These are phyloP conservation scores for Colletotrichum tamarilloi DNA, from an alignment of 2,329 filamentous ascomycete species.

Conservation along the genomic window DNA sequence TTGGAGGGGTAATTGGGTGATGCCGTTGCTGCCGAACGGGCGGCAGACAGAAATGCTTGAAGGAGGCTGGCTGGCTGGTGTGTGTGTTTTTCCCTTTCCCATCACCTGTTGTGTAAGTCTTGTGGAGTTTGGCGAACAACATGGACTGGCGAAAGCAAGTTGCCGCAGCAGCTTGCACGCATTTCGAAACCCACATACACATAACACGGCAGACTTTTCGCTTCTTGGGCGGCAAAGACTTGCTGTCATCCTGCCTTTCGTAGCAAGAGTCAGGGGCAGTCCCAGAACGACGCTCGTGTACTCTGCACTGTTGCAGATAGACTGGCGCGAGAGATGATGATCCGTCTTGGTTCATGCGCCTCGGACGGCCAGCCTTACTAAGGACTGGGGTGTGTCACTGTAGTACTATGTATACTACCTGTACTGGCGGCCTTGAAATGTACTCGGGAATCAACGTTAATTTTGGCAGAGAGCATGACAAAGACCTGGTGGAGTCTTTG, in stretches of 20 bases:
- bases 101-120: background rate
- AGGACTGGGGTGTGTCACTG: background rate
- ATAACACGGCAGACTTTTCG: background rate
- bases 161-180: slow-evolving; percentile 4
- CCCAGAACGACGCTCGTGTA: slow-evolving; percentile 12
- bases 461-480: slow-evolving; percentile 22
- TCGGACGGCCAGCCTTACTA: slow-evolving; percentile 4
- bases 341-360: slow-evolving; percentile 32
- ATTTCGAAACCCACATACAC: slow-evolving; percentile 7
- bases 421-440: background rate
- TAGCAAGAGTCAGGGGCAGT: slow-evolving; percentile 10
- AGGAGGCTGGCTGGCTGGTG: slow-evolving; percentile 3
- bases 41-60: slow-evolving; percentile 3
- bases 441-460: slow-evolving; percentile 4
- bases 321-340: slow-evolving; percentile 22
- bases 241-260: slow-evolving; percentile 22
- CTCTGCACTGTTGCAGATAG: slow-evolving; percentile 24
- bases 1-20: background rate
- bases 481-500: slow-evolving; percentile 9
- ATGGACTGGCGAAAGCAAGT: background rate
- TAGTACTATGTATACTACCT: too few relatives aligned
- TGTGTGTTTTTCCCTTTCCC: background rate
- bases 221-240: background rate
- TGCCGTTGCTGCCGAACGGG: slow-evolving; percentile 29
- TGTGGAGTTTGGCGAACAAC: background rate